Conservation (phyloP, 2,329 filamentous ascomycete genomes). For the Trichophyton mentagrophytes region DNA sequence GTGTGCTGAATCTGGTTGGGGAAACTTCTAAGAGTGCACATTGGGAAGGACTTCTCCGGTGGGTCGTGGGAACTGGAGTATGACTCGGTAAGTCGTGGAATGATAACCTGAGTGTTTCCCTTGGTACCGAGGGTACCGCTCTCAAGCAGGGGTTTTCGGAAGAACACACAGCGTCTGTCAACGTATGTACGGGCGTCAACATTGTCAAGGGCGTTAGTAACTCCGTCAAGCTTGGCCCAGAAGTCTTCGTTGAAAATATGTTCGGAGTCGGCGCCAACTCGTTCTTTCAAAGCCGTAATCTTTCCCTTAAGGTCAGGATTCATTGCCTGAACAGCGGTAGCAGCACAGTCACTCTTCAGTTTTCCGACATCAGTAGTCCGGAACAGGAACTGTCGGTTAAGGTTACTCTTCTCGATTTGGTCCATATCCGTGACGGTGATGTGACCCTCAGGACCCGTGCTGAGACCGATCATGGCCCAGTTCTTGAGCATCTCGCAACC, state of each 20-base stretch:
- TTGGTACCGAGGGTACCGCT: constrained; percentile 94
- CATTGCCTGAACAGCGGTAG: constrained; percentile 82
- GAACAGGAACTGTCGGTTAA: constrained; percentile 96
- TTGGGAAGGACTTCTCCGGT: constrained; percentile 95
- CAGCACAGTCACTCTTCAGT: constrained; percentile 92
- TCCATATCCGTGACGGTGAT: constrained; percentile 96
- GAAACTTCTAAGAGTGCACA: constrained; percentile 96
- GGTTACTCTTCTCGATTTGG: constrained; percentile 95
- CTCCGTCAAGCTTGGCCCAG: constrained; percentile 75
- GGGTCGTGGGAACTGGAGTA: constrained; percentile 96
- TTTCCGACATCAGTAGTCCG: constrained; percentile 83
- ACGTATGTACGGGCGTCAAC: constrained; percentile 95
- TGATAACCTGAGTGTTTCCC: constrained; percentile 92
- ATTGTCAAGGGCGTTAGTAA: constrained; percentile 95
- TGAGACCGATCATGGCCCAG: constrained; percentile 97
- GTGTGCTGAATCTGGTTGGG: constrained; percentile 98
- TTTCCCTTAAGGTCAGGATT: constrained; percentile 84
- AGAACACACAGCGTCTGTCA: constrained; percentile 91
- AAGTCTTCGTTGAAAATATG: constrained; percentile 88
- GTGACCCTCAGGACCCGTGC: constrained; percentile 72
- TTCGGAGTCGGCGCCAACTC: constrained; percentile 84
- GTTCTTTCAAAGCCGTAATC: constrained; percentile 73
- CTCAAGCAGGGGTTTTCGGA: constrained; percentile 91
- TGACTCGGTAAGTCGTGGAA: constrained; percentile 84
- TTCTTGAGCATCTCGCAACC: constrained; percentile 99